phyloP scores from a whole-genome alignment of 2,329 filamentous ascomycete species.

The Talaromyces rugulosus region DNA sequence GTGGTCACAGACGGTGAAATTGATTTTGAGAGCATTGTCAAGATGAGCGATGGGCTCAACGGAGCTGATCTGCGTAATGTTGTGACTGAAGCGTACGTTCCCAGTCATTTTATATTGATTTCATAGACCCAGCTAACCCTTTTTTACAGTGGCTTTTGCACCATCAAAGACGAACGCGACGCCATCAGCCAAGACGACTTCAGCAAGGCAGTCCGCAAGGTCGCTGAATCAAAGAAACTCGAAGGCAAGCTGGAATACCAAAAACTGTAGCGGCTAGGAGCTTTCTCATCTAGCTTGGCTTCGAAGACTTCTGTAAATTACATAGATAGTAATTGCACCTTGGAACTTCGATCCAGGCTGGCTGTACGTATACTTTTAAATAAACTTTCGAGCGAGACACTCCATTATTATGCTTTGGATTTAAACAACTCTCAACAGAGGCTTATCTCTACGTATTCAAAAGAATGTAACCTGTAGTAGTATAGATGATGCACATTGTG shows the following conservation, averaged over 20 bases:
- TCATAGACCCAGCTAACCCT: conserved; percentile 16
- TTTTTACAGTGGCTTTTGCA: conserved; percentile 72
- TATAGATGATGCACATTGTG: background rate
- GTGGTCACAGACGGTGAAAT: conserved; percentile 91
- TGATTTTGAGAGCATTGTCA: conserved; percentile 98
- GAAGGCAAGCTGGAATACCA: conserved; percentile 98
- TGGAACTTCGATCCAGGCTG: background rate
- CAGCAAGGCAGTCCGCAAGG: conserved; percentile 98
- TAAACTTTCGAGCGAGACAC: background rate
- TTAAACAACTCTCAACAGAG: too few relatives aligned
- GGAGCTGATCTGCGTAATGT: conserved; percentile 96
- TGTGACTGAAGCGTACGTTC: conserved; percentile 90
- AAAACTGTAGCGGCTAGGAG: conserved; percentile 63
- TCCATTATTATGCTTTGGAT: background rate
- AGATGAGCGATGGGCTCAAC: conserved; percentile 99
- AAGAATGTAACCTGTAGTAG: background rate
- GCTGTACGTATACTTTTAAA: background rate
- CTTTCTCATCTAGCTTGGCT: conserved; percentile 1
- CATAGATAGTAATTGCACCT: conserved; percentile 12
- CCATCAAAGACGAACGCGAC: conserved; percentile 97
- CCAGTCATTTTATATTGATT: background rate
- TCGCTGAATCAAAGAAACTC: conserved; percentile 95
- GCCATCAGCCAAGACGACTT: conserved; percentile 97
- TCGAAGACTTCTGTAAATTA: conserved; percentile 14
- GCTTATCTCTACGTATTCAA: too few relatives aligned